Evolutionary conservation across 306 rosid genomes (phyloP).

Genomic region (Corylus americana): DNA sequence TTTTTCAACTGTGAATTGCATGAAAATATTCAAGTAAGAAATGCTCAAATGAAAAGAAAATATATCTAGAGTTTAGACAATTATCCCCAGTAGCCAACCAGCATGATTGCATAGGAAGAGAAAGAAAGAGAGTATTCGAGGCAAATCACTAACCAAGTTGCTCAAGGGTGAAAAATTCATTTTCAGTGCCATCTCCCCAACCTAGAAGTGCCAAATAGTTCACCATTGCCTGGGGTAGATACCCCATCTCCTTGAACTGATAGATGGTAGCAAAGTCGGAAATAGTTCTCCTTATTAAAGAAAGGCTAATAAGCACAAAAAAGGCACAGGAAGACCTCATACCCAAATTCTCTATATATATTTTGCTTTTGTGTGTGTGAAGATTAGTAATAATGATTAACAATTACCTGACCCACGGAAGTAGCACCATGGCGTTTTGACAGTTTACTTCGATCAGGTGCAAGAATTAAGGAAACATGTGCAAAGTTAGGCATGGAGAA

Average conservation of each 20-base stretch:
- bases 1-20: constrained; percentile 64
- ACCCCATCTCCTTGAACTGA: constrained; percentile 98
- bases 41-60: neutral
- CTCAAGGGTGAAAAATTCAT: constrained; percentile 77
- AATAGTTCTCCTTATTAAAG: constrained; percentile 16
- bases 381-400: constrained; percentile 7
- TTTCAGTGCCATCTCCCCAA: constrained; percentile 98
- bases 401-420: constrained; percentile 85
- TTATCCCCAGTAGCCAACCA: constrained; percentile 3
- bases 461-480: constrained; percentile 93
- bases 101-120: neutral
- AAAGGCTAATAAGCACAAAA: constrained; percentile 7
- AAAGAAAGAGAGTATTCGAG: constrained; percentile 11
- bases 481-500: constrained; percentile 77
- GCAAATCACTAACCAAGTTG: constrained; percentile 73
- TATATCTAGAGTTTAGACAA: constrained; percentile 13
- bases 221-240: constrained; percentile 87
- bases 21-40: constrained; percentile 29
- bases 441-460: constrained; percentile 94
- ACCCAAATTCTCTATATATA: constrained; percentile 1
- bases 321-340: constrained; percentile 7
- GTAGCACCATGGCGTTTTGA: constrained; percentile 99
- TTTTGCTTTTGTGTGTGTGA: neutral
- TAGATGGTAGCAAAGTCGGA: constrained; percentile 22
- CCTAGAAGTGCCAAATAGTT: constrained; percentile 95